Evolutionary conservation across 1,139 yeast species (phyloP).

Genomic region (Hansenula anomala): DNA sequence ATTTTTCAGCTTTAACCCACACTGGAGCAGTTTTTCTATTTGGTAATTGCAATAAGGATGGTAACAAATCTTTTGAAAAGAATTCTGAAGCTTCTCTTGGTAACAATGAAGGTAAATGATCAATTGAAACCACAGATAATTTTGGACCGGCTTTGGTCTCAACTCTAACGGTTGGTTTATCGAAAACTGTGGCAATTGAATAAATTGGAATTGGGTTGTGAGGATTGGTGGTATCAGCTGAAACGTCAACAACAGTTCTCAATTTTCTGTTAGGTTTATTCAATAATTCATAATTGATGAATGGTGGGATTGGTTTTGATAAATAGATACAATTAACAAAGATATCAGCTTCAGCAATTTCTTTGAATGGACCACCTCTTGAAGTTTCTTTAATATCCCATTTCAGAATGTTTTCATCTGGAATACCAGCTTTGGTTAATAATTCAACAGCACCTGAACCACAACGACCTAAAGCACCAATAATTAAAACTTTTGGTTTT

Average conservation of each 20-base stretch:
- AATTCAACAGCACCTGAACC: conserved; percentile 97
- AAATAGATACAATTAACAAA: conserved; percentile 94
- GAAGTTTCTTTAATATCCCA: conserved; percentile 99
- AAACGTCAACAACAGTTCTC: conserved; percentile 92
- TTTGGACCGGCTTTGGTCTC: conserved; percentile 76
- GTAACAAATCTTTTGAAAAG: conserved; percentile 80
- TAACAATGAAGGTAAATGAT: conserved; percentile 89
- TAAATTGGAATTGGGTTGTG: conserved; percentile 97
- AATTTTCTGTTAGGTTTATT: conserved; percentile 63
- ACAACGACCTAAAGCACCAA: conserved; percentile 98
- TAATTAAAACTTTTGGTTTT: conserved; percentile 76
- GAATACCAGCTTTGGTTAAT: conserved; percentile 78
- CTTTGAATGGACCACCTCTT: conserved; percentile 94
- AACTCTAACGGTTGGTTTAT: conserved; percentile 84
- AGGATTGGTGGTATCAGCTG: conserved; percentile 98
- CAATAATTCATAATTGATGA: conserved; percentile 65
- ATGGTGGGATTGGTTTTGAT: conserved; percentile 91
- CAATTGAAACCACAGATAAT: conserved; percentile 90
- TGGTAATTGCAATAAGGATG: conserved; percentile 81
- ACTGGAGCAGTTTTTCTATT: conserved; percentile 78
- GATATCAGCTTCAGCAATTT: conserved; percentile 80
- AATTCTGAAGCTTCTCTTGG: conserved; percentile 97
- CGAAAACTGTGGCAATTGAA: conserved; percentile 81
- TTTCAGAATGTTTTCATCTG: conserved; percentile 74
- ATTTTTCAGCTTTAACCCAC: conserved; percentile 83